Percentiles rank a stretch among this genome's conserved stretches.
phyloP scores from a whole-genome alignment of 2,329 filamentous ascomycete species.

The Fusarium cyanostomum region DNA sequence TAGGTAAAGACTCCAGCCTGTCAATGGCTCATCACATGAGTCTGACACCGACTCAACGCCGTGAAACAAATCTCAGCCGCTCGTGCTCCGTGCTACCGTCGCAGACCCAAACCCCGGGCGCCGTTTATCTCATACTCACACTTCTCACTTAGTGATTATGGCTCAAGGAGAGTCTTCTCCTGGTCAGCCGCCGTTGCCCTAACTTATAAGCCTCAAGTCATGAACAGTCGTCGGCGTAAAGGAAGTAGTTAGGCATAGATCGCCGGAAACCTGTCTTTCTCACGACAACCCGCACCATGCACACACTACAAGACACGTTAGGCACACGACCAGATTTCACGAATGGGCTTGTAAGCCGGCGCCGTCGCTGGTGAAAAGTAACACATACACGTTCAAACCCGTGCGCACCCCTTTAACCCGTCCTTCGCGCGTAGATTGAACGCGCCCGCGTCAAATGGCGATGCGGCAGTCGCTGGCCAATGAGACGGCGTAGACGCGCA shows the following conservation, averaged over 20 bases:
- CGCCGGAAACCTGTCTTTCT: constrained; percentile 15
- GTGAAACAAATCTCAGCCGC: constrained; percentile 41
- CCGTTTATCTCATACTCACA: constrained; percentile 11
- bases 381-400: constrained; percentile 27
- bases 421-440: constrained; percentile 30
- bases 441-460: constrained; percentile 42
- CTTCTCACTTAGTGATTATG: constrained; percentile 8
- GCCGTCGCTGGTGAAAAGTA: constrained; percentile 15
- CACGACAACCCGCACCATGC: constrained; percentile 15
- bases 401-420: constrained; percentile 38
- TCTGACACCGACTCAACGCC: constrained; percentile 25
- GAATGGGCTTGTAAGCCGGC: constrained; percentile 23
- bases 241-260: constrained; percentile 15
- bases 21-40: constrained; percentile 18
- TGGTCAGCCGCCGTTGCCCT: not conserved
- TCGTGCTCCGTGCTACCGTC: constrained; percentile 30
- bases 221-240: constrained; percentile 9
- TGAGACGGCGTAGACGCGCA: constrained; percentile 34
- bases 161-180: not conserved
- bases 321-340: constrained; percentile 27
- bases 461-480: constrained; percentile 28
- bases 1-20: constrained; percentile 1
- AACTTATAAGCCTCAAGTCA: constrained; percentile 19
- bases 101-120: constrained; percentile 15
- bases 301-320: constrained; percentile 19